Conservation (phyloP, 179 eudicot species). For the Pouteria campechiana region DNA sequence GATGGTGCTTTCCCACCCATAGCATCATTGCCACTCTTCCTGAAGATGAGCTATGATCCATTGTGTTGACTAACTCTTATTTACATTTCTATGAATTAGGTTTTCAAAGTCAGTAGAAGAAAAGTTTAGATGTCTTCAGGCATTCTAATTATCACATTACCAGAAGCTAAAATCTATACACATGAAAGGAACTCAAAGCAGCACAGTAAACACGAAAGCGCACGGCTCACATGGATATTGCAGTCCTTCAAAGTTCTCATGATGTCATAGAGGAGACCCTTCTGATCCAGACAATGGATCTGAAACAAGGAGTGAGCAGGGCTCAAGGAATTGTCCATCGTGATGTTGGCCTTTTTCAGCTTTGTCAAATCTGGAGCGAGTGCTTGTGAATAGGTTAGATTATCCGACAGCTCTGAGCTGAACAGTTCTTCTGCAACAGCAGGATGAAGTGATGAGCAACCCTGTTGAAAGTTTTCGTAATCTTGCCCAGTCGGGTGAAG, state of each 20-base stretch:
- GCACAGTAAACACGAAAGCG: too few species aligned
- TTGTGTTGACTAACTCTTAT: too few species aligned
- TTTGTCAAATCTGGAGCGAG: constrained; percentile 60
- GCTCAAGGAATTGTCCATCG: constrained; percentile 63
- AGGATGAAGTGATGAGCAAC: constrained; percentile 53
- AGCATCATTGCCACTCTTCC: too few species aligned
- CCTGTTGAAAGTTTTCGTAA: constrained; percentile 37
- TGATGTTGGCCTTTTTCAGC: constrained; percentile 43
- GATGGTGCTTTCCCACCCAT: too few species aligned
- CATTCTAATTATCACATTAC: too few species aligned
- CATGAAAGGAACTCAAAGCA: too few species aligned
- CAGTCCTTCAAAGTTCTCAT: constrained; percentile 73
- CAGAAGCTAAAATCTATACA: too few species aligned
- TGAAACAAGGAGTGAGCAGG: constrained; percentile 85
- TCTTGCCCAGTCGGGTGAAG: constrained; percentile 47
- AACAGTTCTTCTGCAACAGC: constrained; percentile 63
- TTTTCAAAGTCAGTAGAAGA: too few species aligned
- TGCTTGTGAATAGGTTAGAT: constrained; percentile 41
- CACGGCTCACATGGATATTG: too few species aligned
- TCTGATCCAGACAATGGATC: constrained; percentile 75
- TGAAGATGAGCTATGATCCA: too few species aligned
- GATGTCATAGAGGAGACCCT: constrained; percentile 82
- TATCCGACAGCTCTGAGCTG: constrained; percentile 44
- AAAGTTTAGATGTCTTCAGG: too few species aligned
- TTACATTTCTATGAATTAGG: too few species aligned